Percentiles rank a stretch among this genome's conserved stretches.
phyloP scores from a whole-genome alignment of 2,329 filamentous ascomycete species.

The Botryotinia globosa region DNA sequence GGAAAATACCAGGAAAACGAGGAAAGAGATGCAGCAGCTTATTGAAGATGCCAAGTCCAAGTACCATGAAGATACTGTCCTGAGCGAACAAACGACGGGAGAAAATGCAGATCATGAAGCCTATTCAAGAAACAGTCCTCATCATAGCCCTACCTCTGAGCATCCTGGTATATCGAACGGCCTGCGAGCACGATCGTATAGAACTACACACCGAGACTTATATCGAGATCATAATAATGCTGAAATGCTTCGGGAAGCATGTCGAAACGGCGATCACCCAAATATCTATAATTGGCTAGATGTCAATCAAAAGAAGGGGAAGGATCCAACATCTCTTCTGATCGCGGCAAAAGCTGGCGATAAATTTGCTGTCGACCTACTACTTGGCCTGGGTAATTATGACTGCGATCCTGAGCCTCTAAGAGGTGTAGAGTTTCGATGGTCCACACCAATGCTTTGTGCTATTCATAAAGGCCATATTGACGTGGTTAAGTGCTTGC shows the following conservation, averaged over 20 bases:
- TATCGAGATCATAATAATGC: conserved; percentile 60
- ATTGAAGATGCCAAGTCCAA: conserved; percentile 60
- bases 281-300: conserved; percentile 60
- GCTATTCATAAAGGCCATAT: conserved; percentile 88
- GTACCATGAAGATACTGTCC: conserved; percentile 51
- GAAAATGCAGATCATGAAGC: conserved; percentile 45
- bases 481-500: conserved; percentile 75
- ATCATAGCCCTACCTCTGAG: conserved; percentile 50
- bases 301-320: conserved; percentile 46
- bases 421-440: conserved; percentile 56
- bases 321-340: conserved; percentile 83
- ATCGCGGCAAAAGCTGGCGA: conserved; percentile 91
- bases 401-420: conserved; percentile 69
- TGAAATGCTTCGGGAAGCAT: conserved; percentile 51
- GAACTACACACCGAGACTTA: conserved; percentile 61
- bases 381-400: conserved; percentile 51
- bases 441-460: conserved; percentile 88
- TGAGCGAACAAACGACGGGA: conserved; percentile 49
- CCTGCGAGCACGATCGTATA: conserved; percentile 51
- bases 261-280: conserved; percentile 59
- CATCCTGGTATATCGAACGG: conserved; percentile 41
- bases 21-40: conserved; percentile 66
- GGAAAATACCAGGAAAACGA: conserved; percentile 19
- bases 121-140: conserved; percentile 57
- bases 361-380: conserved; percentile 48